Base-by-base conservation (phyloP, 2,329 filamentous ascomycete species). In the Nemania bipapillata region DNA sequence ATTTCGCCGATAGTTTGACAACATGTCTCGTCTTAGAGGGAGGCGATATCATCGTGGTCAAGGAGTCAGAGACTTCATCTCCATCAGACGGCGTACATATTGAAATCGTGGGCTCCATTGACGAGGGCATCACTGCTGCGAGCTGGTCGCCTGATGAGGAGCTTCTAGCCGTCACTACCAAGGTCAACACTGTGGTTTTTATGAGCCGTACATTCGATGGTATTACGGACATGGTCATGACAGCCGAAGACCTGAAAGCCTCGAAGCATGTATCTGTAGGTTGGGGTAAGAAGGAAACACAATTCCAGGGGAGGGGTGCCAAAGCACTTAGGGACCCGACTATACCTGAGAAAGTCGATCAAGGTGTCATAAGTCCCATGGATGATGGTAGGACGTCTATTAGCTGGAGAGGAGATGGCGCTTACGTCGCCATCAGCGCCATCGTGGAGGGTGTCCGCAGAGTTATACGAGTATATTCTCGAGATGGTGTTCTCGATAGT, bases 251-350 rank as follows among this genome's bases (percentile, higher is more conserved):
- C 80, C 86, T 97, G 71, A 91, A 91, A 74, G 88, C 89, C n/a
- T 98, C 92, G 28, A 96, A 91, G 79, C 94, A 97, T 83, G 96
- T 97, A 65, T 96, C 94, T 22, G 95, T 99, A 24, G 96, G 96
- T 57, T 99, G 96, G 96, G 96, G 96, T 68, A 98, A 98, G 83
- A 93, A 92, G 78, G 96, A 99, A 81, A 99, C 96, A 0, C 96
- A 99, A 79, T 99, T 99, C 79, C 92, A 97, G 77, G 96, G 96
- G 58, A 93, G 92, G 76, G 89, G 94, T 70, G 95, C 94, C 65
- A 90, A 89, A 81, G 94, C 94, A 22, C 84, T 98, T 72, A 88
- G 93, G 62, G 96, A 99, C 79, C 96, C 96, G 17, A 99, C 96
- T 9, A 92, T 99, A 73, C 96, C 96, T 0, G 94, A 98, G 79